phyloP scores from a whole-genome alignment of 352 stramenopile species.

The Globisporangium cederbergense region DNA sequence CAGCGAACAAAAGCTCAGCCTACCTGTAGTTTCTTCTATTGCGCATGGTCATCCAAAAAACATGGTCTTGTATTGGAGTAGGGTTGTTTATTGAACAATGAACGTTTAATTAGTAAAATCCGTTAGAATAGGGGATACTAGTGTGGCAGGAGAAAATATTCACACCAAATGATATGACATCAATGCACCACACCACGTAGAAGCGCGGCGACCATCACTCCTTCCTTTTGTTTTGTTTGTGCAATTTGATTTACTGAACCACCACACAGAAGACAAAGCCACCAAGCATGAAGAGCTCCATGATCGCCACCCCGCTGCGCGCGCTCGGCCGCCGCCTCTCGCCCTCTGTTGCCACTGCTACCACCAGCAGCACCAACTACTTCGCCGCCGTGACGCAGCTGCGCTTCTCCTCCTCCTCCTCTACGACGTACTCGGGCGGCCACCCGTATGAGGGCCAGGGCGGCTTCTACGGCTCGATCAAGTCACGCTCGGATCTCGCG shows the following conservation, averaged over 20 bases:
- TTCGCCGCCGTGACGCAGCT: background rate
- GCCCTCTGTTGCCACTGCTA: background rate
- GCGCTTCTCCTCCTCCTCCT: constrained; percentile 9
- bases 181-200: background rate
- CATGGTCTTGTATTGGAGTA: too few species aligned
- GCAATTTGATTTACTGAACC: background rate
- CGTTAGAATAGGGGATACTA: too few species aligned
- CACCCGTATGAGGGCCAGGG: constrained; percentile 88
- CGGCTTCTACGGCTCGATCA: constrained; percentile 88
- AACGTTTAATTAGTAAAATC: too few species aligned
- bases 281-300: constrained; percentile 2
- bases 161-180: background rate
- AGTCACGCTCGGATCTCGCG: constrained; percentile 65
- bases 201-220: background rate
- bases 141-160: background rate
- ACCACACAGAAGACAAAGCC: background rate
- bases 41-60: too few species aligned
- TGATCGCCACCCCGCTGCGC: background rate
- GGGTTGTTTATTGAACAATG: too few species aligned
- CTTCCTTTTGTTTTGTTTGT: background rate
- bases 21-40: too few species aligned
- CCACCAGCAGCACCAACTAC: background rate
- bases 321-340: background rate
- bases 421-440: constrained; percentile 87
- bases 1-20: too few species aligned